These are phyloP conservation scores for Thelonectria rubi DNA, from an alignment of 2,329 filamentous ascomycete species.

Conservation along the genomic window DNA sequence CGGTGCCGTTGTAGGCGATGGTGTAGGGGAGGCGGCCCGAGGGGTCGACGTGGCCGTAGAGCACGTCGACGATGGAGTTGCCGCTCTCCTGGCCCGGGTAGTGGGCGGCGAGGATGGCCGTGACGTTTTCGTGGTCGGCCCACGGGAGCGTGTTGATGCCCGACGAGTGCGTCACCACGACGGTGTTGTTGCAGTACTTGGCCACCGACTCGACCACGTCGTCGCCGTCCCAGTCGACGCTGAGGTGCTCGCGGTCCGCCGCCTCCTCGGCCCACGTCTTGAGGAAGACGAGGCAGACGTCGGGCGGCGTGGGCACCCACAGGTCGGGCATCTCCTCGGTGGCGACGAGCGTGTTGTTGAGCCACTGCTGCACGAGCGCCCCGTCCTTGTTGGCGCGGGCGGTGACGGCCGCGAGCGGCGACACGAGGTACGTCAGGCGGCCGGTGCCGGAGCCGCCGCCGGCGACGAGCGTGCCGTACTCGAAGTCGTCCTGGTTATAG, in stretches of 20 bases:
- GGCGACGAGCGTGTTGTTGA: conserved; percentile 57
- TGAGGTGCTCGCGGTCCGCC: conserved; percentile 63
- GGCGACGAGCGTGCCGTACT: conserved; percentile 65
- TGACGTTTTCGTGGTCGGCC: conserved; percentile 72
- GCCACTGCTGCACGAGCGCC: conserved; percentile 56
- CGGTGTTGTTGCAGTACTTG: conserved; percentile 67
- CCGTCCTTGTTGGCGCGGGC: conserved; percentile 58
- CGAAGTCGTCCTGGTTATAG: conserved; percentile 69
- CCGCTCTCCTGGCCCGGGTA: conserved; percentile 78
- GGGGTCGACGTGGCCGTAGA: conserved; percentile 74
- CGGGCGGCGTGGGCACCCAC: conserved; percentile 60
- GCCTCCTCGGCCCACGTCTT: conserved; percentile 74
- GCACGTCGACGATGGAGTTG: conserved; percentile 70
- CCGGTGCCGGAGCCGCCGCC: conserved; percentile 63
- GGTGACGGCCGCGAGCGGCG: conserved; percentile 52
- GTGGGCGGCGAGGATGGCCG: conserved; percentile 73
- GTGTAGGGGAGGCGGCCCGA: conserved; percentile 77
- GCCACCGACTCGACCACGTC: conserved; percentile 69
- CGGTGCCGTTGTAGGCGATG: conserved; percentile 65
- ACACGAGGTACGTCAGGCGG: conserved; percentile 50
- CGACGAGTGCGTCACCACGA: conserved; percentile 75
- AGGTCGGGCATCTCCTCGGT: conserved; percentile 54
- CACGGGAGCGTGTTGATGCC: conserved; percentile 73
- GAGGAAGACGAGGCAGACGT: conserved; percentile 72
- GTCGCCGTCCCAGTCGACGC: conserved; percentile 68